Evolutionary conservation across 805 yeast genomes (phyloP).

Genomic region (Teunomyces pallodes): DNA sequence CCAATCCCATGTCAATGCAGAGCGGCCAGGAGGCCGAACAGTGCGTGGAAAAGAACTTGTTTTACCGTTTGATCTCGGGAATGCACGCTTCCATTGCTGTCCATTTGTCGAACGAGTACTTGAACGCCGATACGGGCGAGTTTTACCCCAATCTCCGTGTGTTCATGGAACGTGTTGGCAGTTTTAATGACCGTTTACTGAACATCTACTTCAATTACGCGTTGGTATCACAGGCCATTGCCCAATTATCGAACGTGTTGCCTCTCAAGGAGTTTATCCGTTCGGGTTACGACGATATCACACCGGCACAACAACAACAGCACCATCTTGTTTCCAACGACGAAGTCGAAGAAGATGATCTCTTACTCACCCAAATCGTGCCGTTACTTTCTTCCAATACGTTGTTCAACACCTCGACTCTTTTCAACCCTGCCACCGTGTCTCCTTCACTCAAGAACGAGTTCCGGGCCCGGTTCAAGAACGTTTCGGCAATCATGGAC

Average conservation of each 20-base stretch:
- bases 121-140: slow-evolving; percentile 58
- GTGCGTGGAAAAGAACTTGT: slow-evolving; percentile 85
- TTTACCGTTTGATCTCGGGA: slow-evolving; percentile 84
- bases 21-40: slow-evolving; percentile 37
- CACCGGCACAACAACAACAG: slow-evolving; percentile 10
- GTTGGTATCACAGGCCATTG: slow-evolving; percentile 74
- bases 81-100: slow-evolving; percentile 95
- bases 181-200: slow-evolving; percentile 81
- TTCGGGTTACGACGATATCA: slow-evolving; percentile 19
- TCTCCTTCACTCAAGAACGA: slow-evolving; percentile 70
- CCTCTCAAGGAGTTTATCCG: slow-evolving; percentile 26
- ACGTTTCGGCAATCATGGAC: slow-evolving; percentile 92
- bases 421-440: slow-evolving; percentile 46
- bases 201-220: slow-evolving; percentile 93
- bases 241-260: slow-evolving; percentile 47
- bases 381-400: slow-evolving; percentile 40
- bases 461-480: slow-evolving; percentile 79
- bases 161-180: slow-evolving; percentile 88
- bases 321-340: slow-evolving; percentile 51
- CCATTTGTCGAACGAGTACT: slow-evolving; percentile 81
- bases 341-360: slow-evolving; percentile 25
- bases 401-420: slow-evolving; percentile 45
- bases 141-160: slow-evolving; percentile 82
- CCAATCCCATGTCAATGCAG: slow-evolving; percentile 35
- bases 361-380: slow-evolving; percentile 31